Percentiles rank a stretch among this genome's conserved stretches.
These are phyloP conservation scores for Mallotus japonicus DNA, from an alignment of 441 rosid species.

Conservation along the genomic window DNA sequence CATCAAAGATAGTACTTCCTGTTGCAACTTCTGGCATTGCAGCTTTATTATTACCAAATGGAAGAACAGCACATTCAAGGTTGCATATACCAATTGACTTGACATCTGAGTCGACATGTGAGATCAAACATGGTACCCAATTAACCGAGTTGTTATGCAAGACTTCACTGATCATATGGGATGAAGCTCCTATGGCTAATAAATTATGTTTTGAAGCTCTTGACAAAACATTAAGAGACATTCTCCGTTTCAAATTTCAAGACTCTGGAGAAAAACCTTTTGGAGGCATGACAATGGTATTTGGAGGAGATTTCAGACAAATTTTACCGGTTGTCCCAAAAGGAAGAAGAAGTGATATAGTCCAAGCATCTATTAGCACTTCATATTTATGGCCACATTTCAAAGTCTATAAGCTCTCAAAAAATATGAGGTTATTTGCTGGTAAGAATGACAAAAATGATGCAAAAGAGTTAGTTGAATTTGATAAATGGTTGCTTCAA, in stretches of 20 bases:
- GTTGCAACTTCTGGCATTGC: not conserved
- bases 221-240: not conserved
- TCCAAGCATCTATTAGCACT: not conserved
- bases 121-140: not conserved
- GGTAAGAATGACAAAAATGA: too few relatives aligned
- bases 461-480: not conserved
- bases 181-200: not conserved
- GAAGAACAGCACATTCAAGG: not conserved
- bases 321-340: not conserved
- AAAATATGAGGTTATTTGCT: not conserved
- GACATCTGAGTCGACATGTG: not conserved
- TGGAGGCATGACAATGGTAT: not conserved
- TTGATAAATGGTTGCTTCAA: not conserved
- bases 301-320: not conserved
- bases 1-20: not conserved
- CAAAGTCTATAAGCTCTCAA: not conserved
- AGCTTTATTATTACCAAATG: not conserved
- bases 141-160: not conserved
- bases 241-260: not conserved
- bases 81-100: not conserved
- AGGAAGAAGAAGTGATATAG: not conserved
- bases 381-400: not conserved
- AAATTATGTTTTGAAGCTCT: not conserved
- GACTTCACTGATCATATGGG: not conserved
- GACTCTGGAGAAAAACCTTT: not conserved